phyloP scores from a whole-genome alignment of 106 monocot genomes.

The Hemerocallis citrina region DNA sequence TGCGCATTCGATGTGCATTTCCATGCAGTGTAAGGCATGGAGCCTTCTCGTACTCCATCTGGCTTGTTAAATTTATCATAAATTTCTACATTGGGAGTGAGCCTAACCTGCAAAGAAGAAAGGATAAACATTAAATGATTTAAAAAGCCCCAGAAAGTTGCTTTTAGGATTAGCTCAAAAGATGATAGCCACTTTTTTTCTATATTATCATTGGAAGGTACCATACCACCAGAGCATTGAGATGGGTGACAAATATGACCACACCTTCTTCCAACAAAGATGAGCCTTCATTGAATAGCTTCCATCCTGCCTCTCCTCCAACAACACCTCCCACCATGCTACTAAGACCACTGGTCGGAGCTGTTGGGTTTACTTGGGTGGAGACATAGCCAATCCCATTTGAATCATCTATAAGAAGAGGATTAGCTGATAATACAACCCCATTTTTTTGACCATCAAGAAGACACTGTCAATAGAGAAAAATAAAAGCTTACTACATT shows the following conservation, averaged over 20 bases:
- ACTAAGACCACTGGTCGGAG: constrained; percentile 50
- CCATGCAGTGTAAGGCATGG: constrained; percentile 97
- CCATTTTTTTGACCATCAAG: constrained; percentile 81
- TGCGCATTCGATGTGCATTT: constrained; percentile 34
- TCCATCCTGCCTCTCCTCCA: constrained; percentile 70
- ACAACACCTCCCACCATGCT: constrained; percentile 87
- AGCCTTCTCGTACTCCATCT: constrained; percentile 90
- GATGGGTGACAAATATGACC: constrained; percentile 83
- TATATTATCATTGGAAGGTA: constrained; percentile 13
- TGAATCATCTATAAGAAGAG: constrained; percentile 50
- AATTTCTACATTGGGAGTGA: constrained; percentile 52
- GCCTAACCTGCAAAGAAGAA: constrained; percentile 58
- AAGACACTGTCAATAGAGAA: constrained; percentile 45
- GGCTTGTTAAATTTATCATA: constrained; percentile 69
- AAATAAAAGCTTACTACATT: not conserved
- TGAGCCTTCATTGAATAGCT: constrained; percentile 77
- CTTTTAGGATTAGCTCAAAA: not conserved
- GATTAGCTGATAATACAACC: constrained; percentile 62
- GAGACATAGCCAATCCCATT: constrained; percentile 28
- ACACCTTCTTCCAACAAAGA: constrained; percentile 80
- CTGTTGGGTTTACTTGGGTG: constrained; percentile 43
- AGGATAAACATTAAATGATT: not conserved
- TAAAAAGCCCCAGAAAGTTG: not conserved
- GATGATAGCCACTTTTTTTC: constrained; percentile 1
- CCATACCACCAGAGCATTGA: constrained; percentile 96